Conservation (phyloP, 345 rosid genomes). For the Eucalyptus sp. region DNA sequence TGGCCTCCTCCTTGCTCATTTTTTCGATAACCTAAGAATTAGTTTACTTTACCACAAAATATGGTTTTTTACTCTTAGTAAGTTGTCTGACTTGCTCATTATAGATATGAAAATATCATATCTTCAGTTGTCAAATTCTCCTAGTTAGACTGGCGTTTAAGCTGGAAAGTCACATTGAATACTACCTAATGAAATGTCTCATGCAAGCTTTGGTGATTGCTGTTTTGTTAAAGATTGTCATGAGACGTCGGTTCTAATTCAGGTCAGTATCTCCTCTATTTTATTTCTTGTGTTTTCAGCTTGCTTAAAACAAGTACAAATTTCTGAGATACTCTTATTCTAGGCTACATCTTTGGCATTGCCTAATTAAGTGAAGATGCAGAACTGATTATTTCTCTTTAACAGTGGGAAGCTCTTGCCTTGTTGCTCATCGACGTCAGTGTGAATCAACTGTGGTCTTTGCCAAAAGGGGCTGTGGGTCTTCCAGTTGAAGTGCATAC, state of each 20-base stretch:
- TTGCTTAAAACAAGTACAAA: background rate
- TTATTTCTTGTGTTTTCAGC: background rate
- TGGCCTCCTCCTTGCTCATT: background rate
- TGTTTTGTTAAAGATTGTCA: conserved; percentile 67
- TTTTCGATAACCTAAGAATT: background rate
- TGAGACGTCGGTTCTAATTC: conserved; percentile 80
- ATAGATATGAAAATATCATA: background rate
- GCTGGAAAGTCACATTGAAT: background rate
- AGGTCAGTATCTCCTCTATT: conserved; percentile 23
- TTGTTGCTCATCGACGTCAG: conserved; percentile 80
- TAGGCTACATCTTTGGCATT: background rate
- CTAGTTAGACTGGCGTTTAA: background rate
- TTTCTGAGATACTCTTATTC: background rate
- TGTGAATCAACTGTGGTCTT: conserved; percentile 76
- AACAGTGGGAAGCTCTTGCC: conserved; percentile 96
- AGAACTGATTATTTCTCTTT: background rate
- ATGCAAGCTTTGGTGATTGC: conserved; percentile 83
- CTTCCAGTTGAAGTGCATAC: conserved; percentile 82
- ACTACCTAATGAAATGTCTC: background rate
- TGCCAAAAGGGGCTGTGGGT: conserved; percentile 65
- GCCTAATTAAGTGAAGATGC: background rate
- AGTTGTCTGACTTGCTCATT: background rate
- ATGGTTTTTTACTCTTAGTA: background rate
- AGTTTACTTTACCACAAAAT: background rate
- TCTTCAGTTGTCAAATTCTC: background rate